Evolutionary conservation across 2,329 filamentous ascomycete genomes (phyloP).

Genomic region (Emergomyces africanus): DNA sequence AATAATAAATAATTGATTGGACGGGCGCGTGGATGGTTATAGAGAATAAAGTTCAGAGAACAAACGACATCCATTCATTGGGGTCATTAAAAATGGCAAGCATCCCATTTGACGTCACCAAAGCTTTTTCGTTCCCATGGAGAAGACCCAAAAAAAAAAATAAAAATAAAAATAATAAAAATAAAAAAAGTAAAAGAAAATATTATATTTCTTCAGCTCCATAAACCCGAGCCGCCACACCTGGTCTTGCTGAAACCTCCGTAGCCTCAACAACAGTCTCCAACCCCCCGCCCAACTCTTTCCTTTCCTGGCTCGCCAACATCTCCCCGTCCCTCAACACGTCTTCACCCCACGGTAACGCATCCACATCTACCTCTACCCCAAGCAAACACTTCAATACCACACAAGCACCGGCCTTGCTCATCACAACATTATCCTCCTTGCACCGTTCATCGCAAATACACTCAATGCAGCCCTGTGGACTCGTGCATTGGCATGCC

Average conservation of each 20-base stretch:
- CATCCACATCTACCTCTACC: slow-evolving; percentile 66
- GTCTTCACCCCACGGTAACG: slow-evolving; percentile 75
- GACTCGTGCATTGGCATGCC: slow-evolving; percentile 53
- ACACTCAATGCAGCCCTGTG: slow-evolving; percentile 76
- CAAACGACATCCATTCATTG: too few relatives aligned
- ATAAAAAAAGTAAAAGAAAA: too few relatives aligned
- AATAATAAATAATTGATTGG: too few relatives aligned
- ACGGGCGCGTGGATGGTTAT: too few relatives aligned
- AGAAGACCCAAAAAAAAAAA: too few relatives aligned
- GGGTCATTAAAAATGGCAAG: too few relatives aligned
- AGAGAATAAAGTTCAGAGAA: too few relatives aligned
- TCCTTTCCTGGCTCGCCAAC: slow-evolving; percentile 24
- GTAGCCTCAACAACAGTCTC: slow-evolving; percentile 71
- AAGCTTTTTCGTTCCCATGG: too few relatives aligned
- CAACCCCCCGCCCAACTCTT: slow-evolving; percentile 53
- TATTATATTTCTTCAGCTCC: slow-evolving; percentile 14
- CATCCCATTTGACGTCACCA: too few relatives aligned
- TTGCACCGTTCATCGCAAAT: slow-evolving; percentile 75
- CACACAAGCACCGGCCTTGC: slow-evolving; percentile 74
- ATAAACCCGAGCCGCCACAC: slow-evolving; percentile 15
- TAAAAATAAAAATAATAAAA: too few relatives aligned
- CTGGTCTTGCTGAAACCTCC: slow-evolving; percentile 40
- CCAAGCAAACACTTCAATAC: slow-evolving; percentile 65
- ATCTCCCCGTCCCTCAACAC: slow-evolving; percentile 48
- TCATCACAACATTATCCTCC: slow-evolving; percentile 83